Evolutionary conservation across 768 basidiomycete genomes (phyloP).

Genomic region (Leccinum uliginosum): DNA sequence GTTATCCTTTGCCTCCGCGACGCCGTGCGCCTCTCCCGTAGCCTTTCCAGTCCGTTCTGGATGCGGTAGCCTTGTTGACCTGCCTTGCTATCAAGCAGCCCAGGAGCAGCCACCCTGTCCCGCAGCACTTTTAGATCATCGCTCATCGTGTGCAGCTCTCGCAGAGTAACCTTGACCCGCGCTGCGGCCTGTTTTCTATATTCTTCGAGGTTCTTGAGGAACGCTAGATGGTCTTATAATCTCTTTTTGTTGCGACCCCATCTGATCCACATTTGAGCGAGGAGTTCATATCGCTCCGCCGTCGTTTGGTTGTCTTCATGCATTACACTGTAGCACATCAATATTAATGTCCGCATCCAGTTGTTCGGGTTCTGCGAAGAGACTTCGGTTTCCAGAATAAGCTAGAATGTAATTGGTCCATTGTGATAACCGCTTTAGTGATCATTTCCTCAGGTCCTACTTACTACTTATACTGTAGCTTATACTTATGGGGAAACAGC

Average conservation of each 20-base stretch:
- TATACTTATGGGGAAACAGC: conserved; percentile 42
- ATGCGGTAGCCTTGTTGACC: conserved; percentile 77
- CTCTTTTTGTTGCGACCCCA: conserved; percentile 57
- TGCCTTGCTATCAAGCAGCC: conserved; percentile 54
- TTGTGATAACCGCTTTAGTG: conserved; percentile 47
- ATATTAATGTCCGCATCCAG: conserved; percentile 58
- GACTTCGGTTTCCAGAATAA: conserved; percentile 64
- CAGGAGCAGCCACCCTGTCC: conserved; percentile 66
- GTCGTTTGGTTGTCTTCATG: conserved; percentile 52
- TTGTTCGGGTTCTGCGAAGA: conserved; percentile 47
- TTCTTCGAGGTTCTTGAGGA: conserved; percentile 51
- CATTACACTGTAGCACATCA: conserved; percentile 42
- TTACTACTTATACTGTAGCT: too few species aligned
- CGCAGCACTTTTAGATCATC: conserved; percentile 75
- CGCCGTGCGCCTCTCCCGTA: conserved; percentile 50
- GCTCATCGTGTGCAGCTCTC: conserved; percentile 57
- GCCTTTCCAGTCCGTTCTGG: conserved; percentile 51
- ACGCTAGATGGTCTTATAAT: conserved; percentile 46
- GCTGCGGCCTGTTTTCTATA: conserved; percentile 60
- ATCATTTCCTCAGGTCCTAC: conserved; percentile 44
- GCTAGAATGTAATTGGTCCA: conserved; percentile 57
- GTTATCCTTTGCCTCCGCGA: conserved; percentile 45
- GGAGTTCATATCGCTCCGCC: conserved; percentile 46
- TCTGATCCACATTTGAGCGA: conserved; percentile 64
- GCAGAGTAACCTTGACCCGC: conserved; percentile 64